Percentiles rank a stretch among this genome's conserved stretches.
These are phyloP conservation scores for Colletotrichum falcatum DNA, from an alignment of 2,329 filamentous ascomycete species.

Conservation along the genomic window DNA sequence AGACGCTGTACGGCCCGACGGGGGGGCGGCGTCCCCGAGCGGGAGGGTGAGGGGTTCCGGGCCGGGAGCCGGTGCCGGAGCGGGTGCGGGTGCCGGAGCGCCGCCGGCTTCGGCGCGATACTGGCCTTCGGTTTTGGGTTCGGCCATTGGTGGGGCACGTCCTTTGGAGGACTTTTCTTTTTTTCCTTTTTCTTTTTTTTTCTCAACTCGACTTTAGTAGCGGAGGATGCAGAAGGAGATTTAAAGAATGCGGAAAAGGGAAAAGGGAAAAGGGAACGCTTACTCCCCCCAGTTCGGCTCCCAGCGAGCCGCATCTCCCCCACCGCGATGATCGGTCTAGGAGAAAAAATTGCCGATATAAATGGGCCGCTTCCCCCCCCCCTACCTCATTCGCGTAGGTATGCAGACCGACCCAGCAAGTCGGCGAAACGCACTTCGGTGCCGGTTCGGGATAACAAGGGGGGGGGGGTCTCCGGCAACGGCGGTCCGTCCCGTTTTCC, in stretches of 20 bases:
- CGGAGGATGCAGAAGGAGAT: not conserved
- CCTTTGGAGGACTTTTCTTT: not conserved
- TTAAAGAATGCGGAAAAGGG: too few relatives aligned
- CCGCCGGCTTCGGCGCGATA: not conserved
- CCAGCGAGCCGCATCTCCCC: not conserved
- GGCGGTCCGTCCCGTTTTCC: constrained; percentile 5
- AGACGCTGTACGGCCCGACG: constrained; percentile 43
- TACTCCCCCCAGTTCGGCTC: too few relatives aligned
- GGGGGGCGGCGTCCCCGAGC: not conserved
- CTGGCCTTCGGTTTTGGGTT: constrained; percentile 14
- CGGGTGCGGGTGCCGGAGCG: not conserved
- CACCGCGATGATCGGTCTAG: constrained; percentile 1
- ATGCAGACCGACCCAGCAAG: not conserved
- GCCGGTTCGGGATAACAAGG: constrained; percentile 23
- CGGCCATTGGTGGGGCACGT: constrained; percentile 8
- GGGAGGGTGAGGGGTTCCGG: constrained; percentile 30
- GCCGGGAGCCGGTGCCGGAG: not conserved
- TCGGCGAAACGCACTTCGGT: constrained; percentile 19
- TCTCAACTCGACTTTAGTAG: too few relatives aligned
- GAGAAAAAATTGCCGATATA: constrained; percentile 28
- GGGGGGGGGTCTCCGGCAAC: constrained; percentile 18
- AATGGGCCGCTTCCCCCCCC: not conserved
- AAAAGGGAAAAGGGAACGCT: not conserved
- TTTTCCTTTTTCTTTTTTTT: too few relatives aligned
- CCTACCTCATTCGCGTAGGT: too few relatives aligned